Conservation (phyloP, 768 basidiomycete genomes). For the button mushroom (Agaricus bisporus) region DNA sequence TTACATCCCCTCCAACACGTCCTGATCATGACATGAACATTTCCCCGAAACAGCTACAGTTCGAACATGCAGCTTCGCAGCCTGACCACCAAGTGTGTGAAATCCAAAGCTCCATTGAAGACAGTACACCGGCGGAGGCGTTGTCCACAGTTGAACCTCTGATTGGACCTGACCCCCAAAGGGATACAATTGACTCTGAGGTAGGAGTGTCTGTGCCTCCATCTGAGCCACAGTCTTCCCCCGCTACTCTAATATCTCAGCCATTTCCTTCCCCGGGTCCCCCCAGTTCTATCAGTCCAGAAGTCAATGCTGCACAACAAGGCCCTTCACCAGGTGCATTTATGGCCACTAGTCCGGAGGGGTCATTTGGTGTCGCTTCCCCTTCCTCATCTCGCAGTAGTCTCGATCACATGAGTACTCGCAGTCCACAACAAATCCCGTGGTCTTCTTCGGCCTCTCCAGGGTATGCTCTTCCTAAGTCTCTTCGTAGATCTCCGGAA, state of each 20-base stretch:
- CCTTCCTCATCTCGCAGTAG: not conserved
- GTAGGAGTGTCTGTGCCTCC: not conserved
- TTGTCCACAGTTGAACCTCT: not conserved
- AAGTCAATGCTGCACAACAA: not conserved
- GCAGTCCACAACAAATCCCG: constrained; percentile 1
- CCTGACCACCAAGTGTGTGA: not conserved
- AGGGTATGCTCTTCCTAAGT: not conserved
- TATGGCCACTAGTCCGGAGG: not conserved
- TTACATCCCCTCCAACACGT: not conserved
- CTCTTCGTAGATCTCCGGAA: constrained; percentile 3
- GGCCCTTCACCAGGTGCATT: not conserved
- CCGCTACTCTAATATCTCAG: not conserved
- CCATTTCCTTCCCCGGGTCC: not conserved
- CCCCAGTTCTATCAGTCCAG: not conserved
- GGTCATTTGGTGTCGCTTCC: not conserved
- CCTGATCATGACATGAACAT: not conserved
- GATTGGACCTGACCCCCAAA: not conserved
- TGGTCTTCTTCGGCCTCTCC: not conserved
- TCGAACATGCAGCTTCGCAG: not conserved
- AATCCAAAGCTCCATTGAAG: not conserved
- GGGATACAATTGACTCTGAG: not conserved
- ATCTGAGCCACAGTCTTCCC: not conserved
- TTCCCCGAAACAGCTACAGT: not conserved
- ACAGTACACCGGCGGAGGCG: not conserved
- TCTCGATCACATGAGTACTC: not conserved